These are phyloP conservation scores for Candida maltosa DNA, from an alignment of 805 yeast species.

Conservation along the genomic window DNA sequence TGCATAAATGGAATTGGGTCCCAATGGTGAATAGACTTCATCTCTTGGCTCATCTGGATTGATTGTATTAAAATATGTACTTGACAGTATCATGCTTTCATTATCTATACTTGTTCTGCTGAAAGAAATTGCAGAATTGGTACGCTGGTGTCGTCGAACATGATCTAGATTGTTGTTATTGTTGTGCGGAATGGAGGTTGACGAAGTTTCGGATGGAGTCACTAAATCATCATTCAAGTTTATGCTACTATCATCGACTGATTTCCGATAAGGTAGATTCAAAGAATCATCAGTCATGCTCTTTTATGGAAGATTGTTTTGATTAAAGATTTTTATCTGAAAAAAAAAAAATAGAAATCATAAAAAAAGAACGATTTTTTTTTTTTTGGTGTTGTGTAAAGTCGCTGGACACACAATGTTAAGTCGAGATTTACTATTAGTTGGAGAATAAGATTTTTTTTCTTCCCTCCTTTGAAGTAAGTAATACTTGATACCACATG, in stretches of 20 bases:
- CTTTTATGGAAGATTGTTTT: no score
- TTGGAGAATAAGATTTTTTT: no score
- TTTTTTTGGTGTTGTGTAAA: no score
- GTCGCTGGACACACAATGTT: no score
- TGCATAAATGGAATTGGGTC: constrained; percentile 76
- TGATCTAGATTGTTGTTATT: constrained; percentile 1
- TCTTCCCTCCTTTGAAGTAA: no score
- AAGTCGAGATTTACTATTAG: no score
- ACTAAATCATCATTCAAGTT: constrained; percentile 34
- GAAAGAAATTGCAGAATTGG: constrained; percentile 16
- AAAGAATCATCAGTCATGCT: constrained; percentile 8
- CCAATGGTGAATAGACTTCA: constrained; percentile 49
- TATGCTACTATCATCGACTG: constrained; percentile 17
- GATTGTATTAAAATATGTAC: constrained; percentile 19
- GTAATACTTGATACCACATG: no score
- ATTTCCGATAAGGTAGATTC: constrained; percentile 13
- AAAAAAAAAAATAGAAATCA: constrained; percentile 4
- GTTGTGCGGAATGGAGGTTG: constrained; percentile 13
- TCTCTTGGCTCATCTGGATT: constrained; percentile 13
- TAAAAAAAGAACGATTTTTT: no score
- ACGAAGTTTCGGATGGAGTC: constrained; percentile 19
- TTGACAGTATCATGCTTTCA: constrained; percentile 27
- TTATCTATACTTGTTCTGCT: constrained; percentile 27
- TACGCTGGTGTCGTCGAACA: constrained; percentile 3
- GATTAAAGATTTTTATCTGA: no score